Evolutionary conservation across 2,329 filamentous ascomycete species (phyloP).

Genomic region (Dactylella cylindrospora): DNA sequence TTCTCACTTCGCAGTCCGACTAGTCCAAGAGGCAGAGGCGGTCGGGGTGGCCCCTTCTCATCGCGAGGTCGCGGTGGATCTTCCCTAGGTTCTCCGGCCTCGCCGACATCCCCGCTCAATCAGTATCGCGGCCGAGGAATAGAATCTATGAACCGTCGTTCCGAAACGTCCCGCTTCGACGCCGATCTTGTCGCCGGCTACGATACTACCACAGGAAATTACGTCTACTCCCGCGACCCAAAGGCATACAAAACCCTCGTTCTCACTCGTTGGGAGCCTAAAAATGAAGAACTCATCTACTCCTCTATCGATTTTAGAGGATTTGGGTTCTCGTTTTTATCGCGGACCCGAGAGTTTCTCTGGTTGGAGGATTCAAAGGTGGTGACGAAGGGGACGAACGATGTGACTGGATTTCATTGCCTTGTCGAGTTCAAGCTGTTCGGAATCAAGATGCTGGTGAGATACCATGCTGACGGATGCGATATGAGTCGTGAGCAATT

Average conservation of each 20-base stretch:
- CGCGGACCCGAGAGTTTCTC: slow-evolving; percentile 4
- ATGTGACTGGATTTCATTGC: slow-evolving; percentile 23
- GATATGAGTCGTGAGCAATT: slow-evolving; percentile 23
- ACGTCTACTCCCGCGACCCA: slow-evolving; percentile 4
- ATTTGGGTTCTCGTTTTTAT: slow-evolving; percentile 13
- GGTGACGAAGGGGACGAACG: not conserved
- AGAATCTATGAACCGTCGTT: not conserved
- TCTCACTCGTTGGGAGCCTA: slow-evolving; percentile 19
- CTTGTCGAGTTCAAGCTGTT: slow-evolving; percentile 18
- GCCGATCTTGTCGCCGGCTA: slow-evolving; percentile 23
- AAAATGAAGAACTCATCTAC: slow-evolving; percentile 8
- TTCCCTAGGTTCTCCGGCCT: not conserved
- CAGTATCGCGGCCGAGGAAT: not conserved
- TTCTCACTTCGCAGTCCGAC: not conserved
- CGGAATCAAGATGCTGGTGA: slow-evolving; percentile 10
- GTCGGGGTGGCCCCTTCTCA: not conserved
- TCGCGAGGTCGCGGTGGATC: not conserved
- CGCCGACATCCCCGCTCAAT: not conserved
- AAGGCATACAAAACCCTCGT: not conserved
- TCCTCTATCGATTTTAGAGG: slow-evolving; percentile 9
- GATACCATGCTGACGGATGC: slow-evolving; percentile 30
- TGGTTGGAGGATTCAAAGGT: slow-evolving; percentile 4
- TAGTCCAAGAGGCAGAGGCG: not conserved
- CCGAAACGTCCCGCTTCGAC: slow-evolving; percentile 14
- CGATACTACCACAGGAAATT: slow-evolving; percentile 5